These are phyloP conservation scores for Sporothrix variecibatus DNA, from an alignment of 2,329 filamentous ascomycete species.

Conservation along the genomic window DNA sequence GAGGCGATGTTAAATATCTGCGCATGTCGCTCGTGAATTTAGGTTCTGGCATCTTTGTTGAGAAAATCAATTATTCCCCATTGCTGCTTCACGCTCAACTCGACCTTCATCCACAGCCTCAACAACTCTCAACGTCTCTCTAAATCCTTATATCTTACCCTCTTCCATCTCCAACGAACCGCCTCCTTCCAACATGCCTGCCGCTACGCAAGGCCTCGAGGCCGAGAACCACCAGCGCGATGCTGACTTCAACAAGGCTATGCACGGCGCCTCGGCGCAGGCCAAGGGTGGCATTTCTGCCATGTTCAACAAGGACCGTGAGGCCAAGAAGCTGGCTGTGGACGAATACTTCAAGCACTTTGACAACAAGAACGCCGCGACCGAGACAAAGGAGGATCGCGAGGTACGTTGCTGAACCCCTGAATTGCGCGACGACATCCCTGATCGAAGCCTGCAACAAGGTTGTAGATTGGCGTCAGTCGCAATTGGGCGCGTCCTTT, in stretches of 20 bases:
- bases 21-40: slow-evolving; percentile 7
- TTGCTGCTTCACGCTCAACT: background rate
- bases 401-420: slow-evolving; percentile 60
- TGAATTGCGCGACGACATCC: background rate
- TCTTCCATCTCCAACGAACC: background rate
- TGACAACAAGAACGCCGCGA: slow-evolving; percentile 70
- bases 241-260: slow-evolving; percentile 85
- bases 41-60: background rate
- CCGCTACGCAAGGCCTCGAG: slow-evolving; percentile 58
- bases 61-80: background rate
- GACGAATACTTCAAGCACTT: slow-evolving; percentile 88
- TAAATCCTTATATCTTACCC: background rate
- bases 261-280: slow-evolving; percentile 74
- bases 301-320: slow-evolving; percentile 78
- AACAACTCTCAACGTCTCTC: background rate
- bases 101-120: background rate
- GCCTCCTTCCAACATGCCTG: slow-evolving; percentile 14
- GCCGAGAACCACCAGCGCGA: slow-evolving; percentile 80
- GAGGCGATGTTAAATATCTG: slow-evolving; percentile 22
- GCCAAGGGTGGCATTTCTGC: slow-evolving; percentile 74
- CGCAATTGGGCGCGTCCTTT: background rate
- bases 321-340: slow-evolving; percentile 60
- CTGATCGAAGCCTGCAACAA: background rate
- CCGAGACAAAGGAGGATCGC: slow-evolving; percentile 81
- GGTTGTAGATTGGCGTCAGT: background rate